Evolutionary conservation across 495 filamentous ascomycete species (phyloP).

Genomic region (Lepidopterella palustris): DNA sequence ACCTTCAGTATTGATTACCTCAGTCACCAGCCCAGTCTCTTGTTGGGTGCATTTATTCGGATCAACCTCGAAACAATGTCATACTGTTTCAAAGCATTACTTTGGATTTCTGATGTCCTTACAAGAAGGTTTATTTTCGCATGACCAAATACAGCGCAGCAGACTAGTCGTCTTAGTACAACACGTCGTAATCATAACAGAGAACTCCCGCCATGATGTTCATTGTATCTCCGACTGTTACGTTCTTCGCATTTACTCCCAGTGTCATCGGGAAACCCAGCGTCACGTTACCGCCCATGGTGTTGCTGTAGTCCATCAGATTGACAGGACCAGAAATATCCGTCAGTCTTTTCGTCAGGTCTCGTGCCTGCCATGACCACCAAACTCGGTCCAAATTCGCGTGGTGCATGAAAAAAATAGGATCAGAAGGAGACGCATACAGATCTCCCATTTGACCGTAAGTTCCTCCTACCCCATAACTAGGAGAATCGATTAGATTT

Average conservation of each 20-base stretch:
- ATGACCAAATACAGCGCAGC: too few species aligned
- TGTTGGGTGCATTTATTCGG: too few species aligned
- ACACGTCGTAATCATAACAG: slow-evolving; percentile 2
- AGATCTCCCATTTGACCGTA: slow-evolving; percentile 3
- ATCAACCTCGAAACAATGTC: too few species aligned
- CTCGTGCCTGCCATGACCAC: slow-evolving; percentile 30
- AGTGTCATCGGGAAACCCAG: not conserved
- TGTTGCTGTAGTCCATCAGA: not conserved
- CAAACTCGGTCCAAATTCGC: slow-evolving; percentile 4
- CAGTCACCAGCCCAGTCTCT: too few species aligned
- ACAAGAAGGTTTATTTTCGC: too few species aligned
- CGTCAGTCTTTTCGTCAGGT: slow-evolving; percentile 23
- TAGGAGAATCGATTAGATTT: not conserved
- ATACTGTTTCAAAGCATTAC: too few species aligned
- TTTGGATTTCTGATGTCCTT: too few species aligned
- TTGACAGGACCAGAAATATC: not conserved
- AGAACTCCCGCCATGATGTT: not conserved
- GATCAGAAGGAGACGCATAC: slow-evolving; percentile 1
- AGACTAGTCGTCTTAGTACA: not conserved
- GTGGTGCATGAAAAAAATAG: not conserved
- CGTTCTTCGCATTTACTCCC: not conserved
- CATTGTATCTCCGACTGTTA: not conserved
- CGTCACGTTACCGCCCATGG: not conserved
- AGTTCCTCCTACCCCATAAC: not conserved
- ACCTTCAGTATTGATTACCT: too few species aligned